Percentiles rank a stretch among this genome's conserved stretches.
These are phyloP conservation scores for Cudoniella acicularis DNA, from an alignment of 495 filamentous ascomycete genomes.

Conservation along the genomic window DNA sequence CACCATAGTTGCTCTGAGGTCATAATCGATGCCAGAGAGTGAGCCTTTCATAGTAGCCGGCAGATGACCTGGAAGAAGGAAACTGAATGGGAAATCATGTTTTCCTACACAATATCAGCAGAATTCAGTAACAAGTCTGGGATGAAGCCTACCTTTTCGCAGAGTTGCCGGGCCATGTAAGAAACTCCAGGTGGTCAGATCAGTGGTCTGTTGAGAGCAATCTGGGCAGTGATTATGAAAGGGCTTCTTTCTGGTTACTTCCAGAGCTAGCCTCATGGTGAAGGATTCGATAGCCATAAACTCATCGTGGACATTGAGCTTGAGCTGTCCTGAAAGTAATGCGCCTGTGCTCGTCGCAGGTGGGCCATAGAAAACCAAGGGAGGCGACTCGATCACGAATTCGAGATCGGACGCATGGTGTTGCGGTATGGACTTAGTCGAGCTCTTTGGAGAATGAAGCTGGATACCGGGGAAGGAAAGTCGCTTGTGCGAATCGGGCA, in stretches of 20 bases:
- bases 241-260: constrained; percentile 71
- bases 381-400: constrained; percentile 84
- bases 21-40: constrained; percentile 73
- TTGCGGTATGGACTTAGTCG: constrained; percentile 30
- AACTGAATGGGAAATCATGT: constrained; percentile 88
- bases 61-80: constrained; percentile 80
- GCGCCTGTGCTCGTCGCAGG: constrained; percentile 77
- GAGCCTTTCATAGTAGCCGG: constrained; percentile 75
- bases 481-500: constrained; percentile 34
- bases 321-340: constrained; percentile 79
- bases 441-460: constrained; percentile 40
- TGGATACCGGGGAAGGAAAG: constrained; percentile 37
- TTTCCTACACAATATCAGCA: constrained; percentile 34
- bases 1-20: constrained; percentile 62
- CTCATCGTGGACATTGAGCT: constrained; percentile 63
- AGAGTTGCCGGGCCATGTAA: constrained; percentile 63
- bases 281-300: constrained; percentile 64
- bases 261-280: constrained; percentile 62
- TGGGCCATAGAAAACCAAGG: constrained; percentile 76
- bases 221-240: constrained; percentile 72
- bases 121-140: constrained; percentile 14
- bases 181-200: constrained; percentile 76
- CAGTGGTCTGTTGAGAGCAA: constrained; percentile 64
- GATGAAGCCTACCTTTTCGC: constrained; percentile 45
- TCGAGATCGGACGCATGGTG: constrained; percentile 53